Percentiles rank a stretch among this genome's conserved stretches.
phyloP scores from a whole-genome alignment of 768 basidiomycete genomes.

The Infundibulicybe gibba region DNA sequence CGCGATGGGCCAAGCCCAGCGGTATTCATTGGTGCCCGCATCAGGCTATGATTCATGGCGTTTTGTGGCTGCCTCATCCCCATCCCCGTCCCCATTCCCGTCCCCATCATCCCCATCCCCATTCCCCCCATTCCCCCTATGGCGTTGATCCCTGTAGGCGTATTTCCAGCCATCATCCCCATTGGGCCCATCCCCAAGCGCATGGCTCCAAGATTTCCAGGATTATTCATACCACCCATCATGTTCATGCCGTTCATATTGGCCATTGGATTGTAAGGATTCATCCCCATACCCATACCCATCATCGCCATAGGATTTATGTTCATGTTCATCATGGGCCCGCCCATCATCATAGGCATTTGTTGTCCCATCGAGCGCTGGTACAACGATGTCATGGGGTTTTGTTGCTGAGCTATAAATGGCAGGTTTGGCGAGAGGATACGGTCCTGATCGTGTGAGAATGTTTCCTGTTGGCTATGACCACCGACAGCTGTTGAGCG shows the following conservation, averaged over 20 bases:
- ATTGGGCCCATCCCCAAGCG: conserved; percentile 31
- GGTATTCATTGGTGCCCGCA: conserved; percentile 35
- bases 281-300: conserved; percentile 42
- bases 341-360: conserved; percentile 38
- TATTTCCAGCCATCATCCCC: conserved; percentile 1
- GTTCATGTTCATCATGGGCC: conserved; percentile 38
- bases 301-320: conserved; percentile 52
- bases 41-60: conserved; percentile 15
- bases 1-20: conserved; percentile 44
- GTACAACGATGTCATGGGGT: conserved; percentile 55
- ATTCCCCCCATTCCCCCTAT: conserved; percentile 17
- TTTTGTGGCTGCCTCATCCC: background rate
- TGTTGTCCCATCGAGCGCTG: conserved; percentile 44
- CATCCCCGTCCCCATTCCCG: conserved; percentile 14
- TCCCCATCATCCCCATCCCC: conserved; percentile 10
- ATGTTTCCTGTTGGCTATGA: conserved; percentile 11
- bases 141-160: conserved; percentile 13
- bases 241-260: conserved; percentile 20
- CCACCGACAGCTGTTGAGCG: conserved; percentile 22
- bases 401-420: conserved; percentile 30
- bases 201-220: conserved; percentile 34
- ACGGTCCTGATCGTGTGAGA: conserved; percentile 31
- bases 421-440: conserved; percentile 27
- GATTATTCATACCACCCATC: conserved; percentile 30
- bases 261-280: conserved; percentile 25